These are phyloP conservation scores for Ceratobasidium sp. DNA, from an alignment of 1,284 basidiomycete genomes.

Conservation along the genomic window DNA sequence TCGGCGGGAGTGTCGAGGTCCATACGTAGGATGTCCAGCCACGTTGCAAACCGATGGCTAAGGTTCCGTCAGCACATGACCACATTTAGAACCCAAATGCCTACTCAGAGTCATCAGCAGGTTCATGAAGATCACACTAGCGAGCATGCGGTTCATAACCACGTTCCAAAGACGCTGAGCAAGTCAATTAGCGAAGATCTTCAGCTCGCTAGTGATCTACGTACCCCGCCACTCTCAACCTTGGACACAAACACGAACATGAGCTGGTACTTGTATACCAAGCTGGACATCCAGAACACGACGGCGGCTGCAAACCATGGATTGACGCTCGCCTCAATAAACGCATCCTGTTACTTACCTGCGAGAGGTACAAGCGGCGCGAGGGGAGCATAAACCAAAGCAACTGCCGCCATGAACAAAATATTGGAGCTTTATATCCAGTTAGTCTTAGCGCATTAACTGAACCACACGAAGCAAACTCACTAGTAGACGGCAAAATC, in stretches of 20 bases:
- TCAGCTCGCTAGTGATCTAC: slow-evolving; percentile 56
- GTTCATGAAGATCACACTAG: slow-evolving; percentile 84
- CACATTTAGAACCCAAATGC: slow-evolving; percentile 55
- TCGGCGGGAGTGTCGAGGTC: slow-evolving; percentile 80
- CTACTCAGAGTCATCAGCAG: slow-evolving; percentile 86
- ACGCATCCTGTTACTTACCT: slow-evolving; percentile 1
- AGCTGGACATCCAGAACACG: slow-evolving; percentile 77
- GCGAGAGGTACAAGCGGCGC: slow-evolving; percentile 83
- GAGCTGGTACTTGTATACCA: slow-evolving; percentile 88
- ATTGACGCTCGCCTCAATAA: slow-evolving; percentile 52
- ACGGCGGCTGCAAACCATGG: slow-evolving; percentile 67
- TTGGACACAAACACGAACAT: slow-evolving; percentile 92
- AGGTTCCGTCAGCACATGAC: slow-evolving; percentile 1
- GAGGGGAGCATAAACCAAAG: slow-evolving; percentile 90
- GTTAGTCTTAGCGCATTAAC: slow-evolving; percentile 9
- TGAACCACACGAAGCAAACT: slow-evolving; percentile 55
- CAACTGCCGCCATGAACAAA: slow-evolving; percentile 89
- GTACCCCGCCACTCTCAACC: slow-evolving; percentile 90
- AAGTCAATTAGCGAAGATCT: slow-evolving; percentile 26
- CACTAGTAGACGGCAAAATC: slow-evolving; percentile 92
- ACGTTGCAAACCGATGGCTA: slow-evolving; percentile 88
- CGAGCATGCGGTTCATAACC: slow-evolving; percentile 85
- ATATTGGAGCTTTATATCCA: slow-evolving; percentile 25
- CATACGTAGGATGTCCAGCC: slow-evolving; percentile 79
- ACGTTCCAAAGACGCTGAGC: slow-evolving; percentile 91